A percentile compares a stretch with the other conserved stretches of the same genome.
Conservation (phyloP, 805 yeast species). For the Barnettozyma vustinii region DNA sequence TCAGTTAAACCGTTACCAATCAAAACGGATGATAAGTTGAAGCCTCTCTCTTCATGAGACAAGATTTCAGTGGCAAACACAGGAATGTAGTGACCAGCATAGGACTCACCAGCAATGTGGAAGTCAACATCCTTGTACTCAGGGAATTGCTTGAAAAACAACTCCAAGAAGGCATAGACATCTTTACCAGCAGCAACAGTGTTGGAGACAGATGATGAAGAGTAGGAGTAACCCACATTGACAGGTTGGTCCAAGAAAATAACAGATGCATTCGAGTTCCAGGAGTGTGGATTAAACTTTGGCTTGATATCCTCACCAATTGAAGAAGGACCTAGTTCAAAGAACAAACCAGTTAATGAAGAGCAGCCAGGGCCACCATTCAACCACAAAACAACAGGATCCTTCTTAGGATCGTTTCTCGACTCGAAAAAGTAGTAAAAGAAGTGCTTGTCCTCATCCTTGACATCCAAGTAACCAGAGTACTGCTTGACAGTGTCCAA, state of each 20-base stretch:
- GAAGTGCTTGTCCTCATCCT: conserved; percentile 81
- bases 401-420: conserved; percentile 80
- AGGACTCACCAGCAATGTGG: conserved; percentile 91
- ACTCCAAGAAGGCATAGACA: conserved; percentile 70
- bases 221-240: conserved; percentile 74
- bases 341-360: conserved; percentile 78
- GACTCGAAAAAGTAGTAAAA: conserved; percentile 84
- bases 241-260: conserved; percentile 88
- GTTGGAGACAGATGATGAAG: conserved; percentile 56
- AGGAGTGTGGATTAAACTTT: conserved; percentile 65
- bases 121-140: conserved; percentile 51
- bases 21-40: conserved; percentile 68
- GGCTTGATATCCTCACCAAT: conserved; percentile 60
- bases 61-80: conserved; percentile 79
- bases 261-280: conserved; percentile 83
- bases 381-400: conserved; percentile 83
- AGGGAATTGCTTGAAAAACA: conserved; percentile 72
- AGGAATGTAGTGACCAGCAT: conserved; percentile 94
- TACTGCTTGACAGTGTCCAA: conserved; percentile 77
- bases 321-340: conserved; percentile 80
- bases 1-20: conserved; percentile 93
- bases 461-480: conserved; percentile 81
- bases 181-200: conserved; percentile 83
- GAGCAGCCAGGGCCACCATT: conserved; percentile 97
- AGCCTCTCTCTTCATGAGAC: conserved; percentile 52